A percentile compares a stretch with the other conserved stretches of the same genome.
phyloP scores from a whole-genome alignment of 345 rosid species.

The Populus pruinosa region DNA sequence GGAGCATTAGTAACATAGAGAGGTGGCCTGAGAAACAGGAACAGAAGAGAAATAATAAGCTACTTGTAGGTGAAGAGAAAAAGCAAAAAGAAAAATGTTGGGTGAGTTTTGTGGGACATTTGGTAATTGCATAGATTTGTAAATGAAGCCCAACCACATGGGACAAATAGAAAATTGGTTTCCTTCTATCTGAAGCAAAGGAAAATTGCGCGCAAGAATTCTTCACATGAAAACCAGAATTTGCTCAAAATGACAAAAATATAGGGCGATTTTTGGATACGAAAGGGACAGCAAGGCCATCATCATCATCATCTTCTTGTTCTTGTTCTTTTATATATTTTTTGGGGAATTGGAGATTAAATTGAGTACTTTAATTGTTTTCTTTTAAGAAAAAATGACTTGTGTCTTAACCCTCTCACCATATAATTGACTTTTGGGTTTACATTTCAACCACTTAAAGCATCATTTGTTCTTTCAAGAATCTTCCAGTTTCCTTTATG shows the following conservation, averaged over 20 bases:
- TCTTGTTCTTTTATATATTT: too few species aligned
- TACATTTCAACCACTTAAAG: conserved; percentile 16
- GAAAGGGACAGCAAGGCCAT: not conserved
- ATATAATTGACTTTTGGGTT: conserved; percentile 23
- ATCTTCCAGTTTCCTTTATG: not conserved
- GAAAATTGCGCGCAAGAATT: conserved; percentile 1
- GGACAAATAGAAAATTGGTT: not conserved
- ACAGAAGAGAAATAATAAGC: too few species aligned
- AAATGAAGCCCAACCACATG: not conserved
- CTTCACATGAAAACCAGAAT: not conserved
- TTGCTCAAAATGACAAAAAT: too few species aligned
- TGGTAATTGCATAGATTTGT: not conserved
- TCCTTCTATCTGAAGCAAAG: conserved; percentile 11
- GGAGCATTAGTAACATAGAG: not conserved
- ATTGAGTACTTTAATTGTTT: not conserved
- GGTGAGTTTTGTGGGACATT: not conserved
- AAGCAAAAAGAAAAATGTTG: not conserved
- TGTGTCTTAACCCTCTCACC: conserved; percentile 3
- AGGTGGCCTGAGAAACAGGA: not conserved
- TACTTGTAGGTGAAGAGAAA: too few species aligned
- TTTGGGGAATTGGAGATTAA: too few species aligned
- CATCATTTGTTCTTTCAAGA: not conserved
- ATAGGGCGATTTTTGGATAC: too few species aligned
- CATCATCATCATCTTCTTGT: too few species aligned
- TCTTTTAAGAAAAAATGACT: not conserved